These are phyloP conservation scores for Leishmania braziliensis DNA, from an alignment of 208 protist species.

Conservation along the genomic window DNA sequence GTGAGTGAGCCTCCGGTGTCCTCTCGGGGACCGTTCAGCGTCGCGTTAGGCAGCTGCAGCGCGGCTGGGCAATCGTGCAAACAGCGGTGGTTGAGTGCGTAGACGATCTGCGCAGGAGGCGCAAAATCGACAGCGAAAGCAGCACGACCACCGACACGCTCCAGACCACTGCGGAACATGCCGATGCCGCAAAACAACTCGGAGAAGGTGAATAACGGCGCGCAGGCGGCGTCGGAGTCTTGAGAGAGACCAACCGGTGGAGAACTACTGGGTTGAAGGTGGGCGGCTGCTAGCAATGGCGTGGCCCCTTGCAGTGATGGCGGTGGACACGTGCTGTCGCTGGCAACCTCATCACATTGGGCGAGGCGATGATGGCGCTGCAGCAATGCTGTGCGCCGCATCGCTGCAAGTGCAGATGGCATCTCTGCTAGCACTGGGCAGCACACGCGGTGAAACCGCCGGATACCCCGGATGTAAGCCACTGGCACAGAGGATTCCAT, in stretches of 20 bases:
- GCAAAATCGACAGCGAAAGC: conserved; percentile 76
- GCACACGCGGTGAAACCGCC: conserved; percentile 52
- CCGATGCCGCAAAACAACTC: conserved; percentile 92
- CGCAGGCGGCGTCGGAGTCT: not conserved
- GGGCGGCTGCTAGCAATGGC: not conserved
- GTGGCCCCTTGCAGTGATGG: not conserved
- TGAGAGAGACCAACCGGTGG: not conserved
- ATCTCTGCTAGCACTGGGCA: conserved; percentile 27
- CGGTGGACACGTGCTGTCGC: not conserved
- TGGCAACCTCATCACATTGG: not conserved
- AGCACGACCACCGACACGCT: conserved; percentile 52
- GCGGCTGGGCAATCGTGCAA: conserved; percentile 15
- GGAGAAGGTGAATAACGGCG: conserved; percentile 59
- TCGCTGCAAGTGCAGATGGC: conserved; percentile 35
- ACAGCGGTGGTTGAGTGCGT: conserved; percentile 58
- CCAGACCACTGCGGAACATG: conserved; percentile 80
- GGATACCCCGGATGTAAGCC: conserved; percentile 45
- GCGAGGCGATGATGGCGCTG: not conserved
- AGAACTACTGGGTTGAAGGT: not conserved
- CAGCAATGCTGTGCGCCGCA: conserved; percentile 21
- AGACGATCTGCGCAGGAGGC: conserved; percentile 41
- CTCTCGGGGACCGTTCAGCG: not conserved
- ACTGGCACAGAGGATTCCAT: conserved; percentile 9
- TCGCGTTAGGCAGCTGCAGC: conserved; percentile 23
- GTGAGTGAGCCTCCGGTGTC: not conserved